Evolutionary conservation across 768 basidiomycete species (phyloP), one percentile per base, ranked within the genome.

Genomic region (Leccinum imitatum): DNA sequence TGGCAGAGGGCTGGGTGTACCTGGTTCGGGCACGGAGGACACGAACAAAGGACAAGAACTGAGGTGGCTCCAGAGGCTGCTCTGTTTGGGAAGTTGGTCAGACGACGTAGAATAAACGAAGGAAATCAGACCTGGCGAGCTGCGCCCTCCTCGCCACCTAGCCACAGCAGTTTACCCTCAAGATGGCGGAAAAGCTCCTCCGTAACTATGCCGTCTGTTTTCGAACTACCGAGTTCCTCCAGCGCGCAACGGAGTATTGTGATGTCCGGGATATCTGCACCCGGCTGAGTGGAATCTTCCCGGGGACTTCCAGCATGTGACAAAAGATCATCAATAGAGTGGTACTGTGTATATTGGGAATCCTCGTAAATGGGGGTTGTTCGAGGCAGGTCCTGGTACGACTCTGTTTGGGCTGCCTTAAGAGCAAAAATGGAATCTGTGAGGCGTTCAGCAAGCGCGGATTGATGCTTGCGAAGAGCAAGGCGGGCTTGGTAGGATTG

Each of bases 161-260:
- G 68, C 85, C 85, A 88, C 5, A 83, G 79, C 21, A 90, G 71
- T 65, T 83, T 80, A 17, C 73, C 76, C 65, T 87, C 85, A 50
- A 91, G 73, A 58, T 80, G 72, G 30, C 72, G 75, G 66, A 90
- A 89, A 3, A 91, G 67, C 31, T 85, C 84, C 23, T 86, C 82
- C 0, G 86, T 82, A 1, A 80, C 82, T 21, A 83, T 79, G 41
- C 77, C 73, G 30, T 76, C 71, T 6, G 60, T 48, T 52, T 77
- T 77, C 21, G 71, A 75, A 64, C 65, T 77, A 56, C 65, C 71
- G 59, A 79, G 76, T 51, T 86, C 86, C 31, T 77, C 73, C 46
- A 91, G 74, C 3, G 80, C 85, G 65, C 86, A 89, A 9, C 90
- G 83, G 39, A 91, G 75, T 7, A 90, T 72, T 1, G 86, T 84